A percentile compares a stretch with the other conserved stretches of the same genome.
phyloP scores from a whole-genome alignment of 1,284 basidiomycete species.

The Heliocybe sulcata region DNA sequence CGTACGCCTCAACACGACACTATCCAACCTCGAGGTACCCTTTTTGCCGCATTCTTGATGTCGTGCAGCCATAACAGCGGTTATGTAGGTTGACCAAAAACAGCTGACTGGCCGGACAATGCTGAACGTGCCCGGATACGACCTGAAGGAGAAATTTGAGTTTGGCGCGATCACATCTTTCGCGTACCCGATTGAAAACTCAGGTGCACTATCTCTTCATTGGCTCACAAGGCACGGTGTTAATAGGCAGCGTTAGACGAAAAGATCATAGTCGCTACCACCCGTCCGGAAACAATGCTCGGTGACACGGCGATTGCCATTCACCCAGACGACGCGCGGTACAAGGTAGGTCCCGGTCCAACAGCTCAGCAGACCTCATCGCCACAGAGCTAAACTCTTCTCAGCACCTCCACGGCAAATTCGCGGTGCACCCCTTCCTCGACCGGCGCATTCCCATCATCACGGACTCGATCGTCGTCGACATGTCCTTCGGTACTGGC shows the following conservation, averaged over 20 bases:
- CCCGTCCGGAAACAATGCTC: conserved; percentile 98
- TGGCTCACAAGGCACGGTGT: neutral
- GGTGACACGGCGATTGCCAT: conserved; percentile 98
- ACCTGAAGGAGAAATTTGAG: conserved; percentile 90
- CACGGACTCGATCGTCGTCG: conserved; percentile 72
- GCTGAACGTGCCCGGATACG: conserved; percentile 91
- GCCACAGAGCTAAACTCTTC: too few species aligned
- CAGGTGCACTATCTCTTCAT: conserved; percentile 37
- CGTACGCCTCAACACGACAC: conserved; percentile 90
- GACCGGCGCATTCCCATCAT: conserved; percentile 87
- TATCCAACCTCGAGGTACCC: conserved; percentile 88
- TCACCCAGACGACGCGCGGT: conserved; percentile 91
- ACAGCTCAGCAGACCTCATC: too few species aligned
- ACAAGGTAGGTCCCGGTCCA: conserved; percentile 41
- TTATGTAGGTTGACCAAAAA: conserved; percentile 82
- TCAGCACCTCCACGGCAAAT: conserved; percentile 89
- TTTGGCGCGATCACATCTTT: conserved; percentile 97
- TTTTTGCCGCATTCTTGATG: neutral
- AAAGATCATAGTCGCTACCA: conserved; percentile 91
- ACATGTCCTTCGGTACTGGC: conserved; percentile 97
- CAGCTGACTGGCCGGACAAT: conserved; percentile 85
- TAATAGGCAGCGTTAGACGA: conserved; percentile 53
- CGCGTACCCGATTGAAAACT: conserved; percentile 86
- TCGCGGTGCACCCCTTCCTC: conserved; percentile 87
- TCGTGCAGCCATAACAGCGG: neutral